phyloP scores from a whole-genome alignment of 2,329 filamentous ascomycete genomes.

The Monilinia polystroma region DNA sequence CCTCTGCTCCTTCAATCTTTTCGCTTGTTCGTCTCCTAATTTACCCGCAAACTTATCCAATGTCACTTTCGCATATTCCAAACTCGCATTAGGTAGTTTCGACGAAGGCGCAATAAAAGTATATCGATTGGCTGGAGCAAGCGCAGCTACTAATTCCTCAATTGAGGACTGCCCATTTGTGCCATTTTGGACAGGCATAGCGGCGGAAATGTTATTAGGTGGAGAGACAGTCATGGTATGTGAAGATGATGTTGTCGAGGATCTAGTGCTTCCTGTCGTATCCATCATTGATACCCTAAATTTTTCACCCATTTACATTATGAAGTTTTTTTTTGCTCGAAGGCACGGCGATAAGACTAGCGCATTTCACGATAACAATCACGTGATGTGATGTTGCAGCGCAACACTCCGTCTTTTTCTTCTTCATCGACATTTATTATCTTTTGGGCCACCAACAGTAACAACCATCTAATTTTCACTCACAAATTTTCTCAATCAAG shows the following conservation, averaged over 20 bases:
- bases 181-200: constrained; percentile 38
- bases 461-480: neutral
- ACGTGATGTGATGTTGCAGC: constrained; percentile 13
- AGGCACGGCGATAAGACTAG: constrained; percentile 24
- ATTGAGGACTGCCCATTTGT: constrained; percentile 27
- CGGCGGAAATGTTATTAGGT: constrained; percentile 38
- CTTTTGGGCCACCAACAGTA: neutral
- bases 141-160: constrained; percentile 32
- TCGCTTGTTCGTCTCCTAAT: constrained; percentile 70
- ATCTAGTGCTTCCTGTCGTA: constrained; percentile 49
- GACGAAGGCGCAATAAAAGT: constrained; percentile 72
- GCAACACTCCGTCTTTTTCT: neutral
- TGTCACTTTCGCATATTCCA: constrained; percentile 75
- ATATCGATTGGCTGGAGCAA: constrained; percentile 36
- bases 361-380: constrained; percentile 19
- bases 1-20: constrained; percentile 63
- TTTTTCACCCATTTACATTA: constrained; percentile 13
- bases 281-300: constrained; percentile 32
- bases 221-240: constrained; percentile 59
- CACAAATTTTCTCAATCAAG: neutral
- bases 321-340: constrained; percentile 25
- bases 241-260: constrained; percentile 62
- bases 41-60: constrained; percentile 75
- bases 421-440: neutral
- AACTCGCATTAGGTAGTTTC: constrained; percentile 65